Conservation (phyloP, 305 asterid genomes). For the Fraxinus platypoda region DNA sequence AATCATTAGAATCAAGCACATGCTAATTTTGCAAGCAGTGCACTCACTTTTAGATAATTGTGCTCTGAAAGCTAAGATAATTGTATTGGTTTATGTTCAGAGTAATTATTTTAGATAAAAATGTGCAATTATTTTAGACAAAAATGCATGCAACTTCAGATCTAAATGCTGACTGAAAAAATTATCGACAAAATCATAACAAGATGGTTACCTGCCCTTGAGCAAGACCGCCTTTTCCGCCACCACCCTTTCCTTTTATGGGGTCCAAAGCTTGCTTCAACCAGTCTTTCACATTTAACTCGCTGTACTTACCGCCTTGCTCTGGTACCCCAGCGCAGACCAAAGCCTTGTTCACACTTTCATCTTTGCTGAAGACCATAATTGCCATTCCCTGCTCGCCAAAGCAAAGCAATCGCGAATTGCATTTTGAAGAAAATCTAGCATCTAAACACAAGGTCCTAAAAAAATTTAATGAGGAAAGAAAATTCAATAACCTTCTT, state of each 20-base stretch:
- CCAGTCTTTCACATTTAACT: conserved; percentile 76
- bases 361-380: conserved; percentile 83
- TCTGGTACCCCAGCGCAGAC: conserved; percentile 97
- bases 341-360: conserved; percentile 66
- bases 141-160: background rate
- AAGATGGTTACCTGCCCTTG: conserved; percentile 80
- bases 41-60: background rate
- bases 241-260: conserved; percentile 90
- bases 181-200: background rate
- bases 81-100: background rate
- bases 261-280: conserved; percentile 66
- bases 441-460: background rate
- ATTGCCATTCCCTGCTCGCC: conserved; percentile 70
- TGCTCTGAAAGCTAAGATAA: background rate
- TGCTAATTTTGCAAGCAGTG: background rate
- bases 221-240: conserved; percentile 90
- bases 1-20: background rate
- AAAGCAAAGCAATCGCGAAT: conserved; percentile 9
- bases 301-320: conserved; percentile 54
- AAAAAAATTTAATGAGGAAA: background rate
- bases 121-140: background rate
- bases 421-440: background rate
- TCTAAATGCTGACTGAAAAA: background rate
- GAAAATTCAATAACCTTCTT: conserved; percentile 54
- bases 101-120: background rate